phyloP scores from a whole-genome alignment of 495 filamentous ascomycete species.

The Podospora comata region DNA sequence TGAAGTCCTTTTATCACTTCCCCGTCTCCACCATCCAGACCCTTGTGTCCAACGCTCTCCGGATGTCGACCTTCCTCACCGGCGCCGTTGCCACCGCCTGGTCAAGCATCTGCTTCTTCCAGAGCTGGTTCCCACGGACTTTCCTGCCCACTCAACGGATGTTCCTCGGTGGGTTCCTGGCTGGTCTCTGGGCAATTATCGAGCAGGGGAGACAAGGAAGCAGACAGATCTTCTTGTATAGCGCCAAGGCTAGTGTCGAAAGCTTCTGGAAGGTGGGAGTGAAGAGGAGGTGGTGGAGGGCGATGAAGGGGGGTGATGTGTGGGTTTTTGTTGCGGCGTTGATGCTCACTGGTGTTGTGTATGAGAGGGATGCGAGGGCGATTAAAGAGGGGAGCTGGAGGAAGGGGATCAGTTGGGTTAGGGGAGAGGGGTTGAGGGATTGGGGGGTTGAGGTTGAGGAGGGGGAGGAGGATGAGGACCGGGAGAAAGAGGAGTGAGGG shows the following conservation, averaged over 20 bases:
- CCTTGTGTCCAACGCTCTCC: slow-evolving; percentile 61
- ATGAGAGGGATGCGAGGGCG: slow-evolving; percentile 65
- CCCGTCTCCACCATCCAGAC: slow-evolving; percentile 63
- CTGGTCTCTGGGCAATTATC: slow-evolving; percentile 77
- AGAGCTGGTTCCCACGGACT: slow-evolving; percentile 67
- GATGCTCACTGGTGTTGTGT: slow-evolving; percentile 72
- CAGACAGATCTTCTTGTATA: slow-evolving; percentile 64
- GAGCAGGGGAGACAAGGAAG: slow-evolving; percentile 53
- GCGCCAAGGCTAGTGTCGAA: slow-evolving; percentile 69
- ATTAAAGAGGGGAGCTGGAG: slow-evolving; percentile 65
- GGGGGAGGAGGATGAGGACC: slow-evolving; percentile 23
- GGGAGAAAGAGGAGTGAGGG: slow-evolving; percentile 17
- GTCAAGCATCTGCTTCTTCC: slow-evolving; percentile 85
- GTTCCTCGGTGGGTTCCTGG: slow-evolving; percentile 82
- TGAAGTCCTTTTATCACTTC: slow-evolving; percentile 60
- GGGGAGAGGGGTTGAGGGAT: slow-evolving; percentile 56
- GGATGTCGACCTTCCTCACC: slow-evolving; percentile 69
- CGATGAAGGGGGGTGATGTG: slow-evolving; percentile 76
- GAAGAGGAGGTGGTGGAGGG: slow-evolving; percentile 80
- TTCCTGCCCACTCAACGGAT: slow-evolving; percentile 78
- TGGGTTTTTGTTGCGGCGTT: slow-evolving; percentile 74
- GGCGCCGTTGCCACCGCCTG: slow-evolving; percentile 76
- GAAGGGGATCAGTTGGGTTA: slow-evolving; percentile 69
- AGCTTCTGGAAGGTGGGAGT: slow-evolving; percentile 85
- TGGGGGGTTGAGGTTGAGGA: slow-evolving; percentile 41